These are phyloP conservation scores for Paramecium biaurelia DNA, from an alignment of 73 alveolate species.

Conservation along the genomic window DNA sequence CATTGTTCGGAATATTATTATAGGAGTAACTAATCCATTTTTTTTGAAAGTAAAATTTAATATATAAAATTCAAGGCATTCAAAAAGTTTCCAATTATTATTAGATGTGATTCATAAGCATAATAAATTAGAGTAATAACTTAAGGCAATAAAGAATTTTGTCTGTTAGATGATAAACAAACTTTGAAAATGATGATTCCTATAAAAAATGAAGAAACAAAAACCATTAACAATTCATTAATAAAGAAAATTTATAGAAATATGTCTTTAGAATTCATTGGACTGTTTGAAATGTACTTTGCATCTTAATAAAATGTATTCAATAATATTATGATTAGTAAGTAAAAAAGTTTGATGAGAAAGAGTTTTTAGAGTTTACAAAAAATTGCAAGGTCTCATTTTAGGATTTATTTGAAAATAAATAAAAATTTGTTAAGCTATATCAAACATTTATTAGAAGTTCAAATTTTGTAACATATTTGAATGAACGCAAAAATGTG, in stretches of 20 bases:
- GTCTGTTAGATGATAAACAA: slow-evolving; percentile 16
- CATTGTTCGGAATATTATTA: slow-evolving; percentile 45
- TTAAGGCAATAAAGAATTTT: slow-evolving; percentile 23
- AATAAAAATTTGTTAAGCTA: slow-evolving; percentile 35
- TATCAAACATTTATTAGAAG: slow-evolving; percentile 56
- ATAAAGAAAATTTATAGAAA: slow-evolving; percentile 36
- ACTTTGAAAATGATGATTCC: slow-evolving; percentile 57
- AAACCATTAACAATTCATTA: slow-evolving; percentile 55
- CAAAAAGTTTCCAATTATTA: slow-evolving; percentile 52
- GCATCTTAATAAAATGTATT: background rate
- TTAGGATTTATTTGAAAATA: slow-evolving; percentile 43
- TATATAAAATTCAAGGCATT: background rate
- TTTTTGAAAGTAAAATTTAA: slow-evolving; percentile 38
- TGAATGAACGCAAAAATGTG: slow-evolving; percentile 53
- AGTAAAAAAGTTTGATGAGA: slow-evolving; percentile 50
- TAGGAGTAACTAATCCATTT: slow-evolving; percentile 62
- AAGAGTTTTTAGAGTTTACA: slow-evolving; percentile 29
- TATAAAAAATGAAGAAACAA: slow-evolving; percentile 49
- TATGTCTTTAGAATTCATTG: slow-evolving; percentile 55
- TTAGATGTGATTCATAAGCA: slow-evolving; percentile 53
- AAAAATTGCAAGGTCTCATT: slow-evolving; percentile 25
- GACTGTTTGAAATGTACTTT: slow-evolving; percentile 52
- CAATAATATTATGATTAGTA: background rate
- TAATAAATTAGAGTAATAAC: background rate
- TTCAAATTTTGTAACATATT: slow-evolving; percentile 50